Base-by-base conservation (phyloP, 1,284 basidiomycete species). In the Ceratobasidium sp. region DNA sequence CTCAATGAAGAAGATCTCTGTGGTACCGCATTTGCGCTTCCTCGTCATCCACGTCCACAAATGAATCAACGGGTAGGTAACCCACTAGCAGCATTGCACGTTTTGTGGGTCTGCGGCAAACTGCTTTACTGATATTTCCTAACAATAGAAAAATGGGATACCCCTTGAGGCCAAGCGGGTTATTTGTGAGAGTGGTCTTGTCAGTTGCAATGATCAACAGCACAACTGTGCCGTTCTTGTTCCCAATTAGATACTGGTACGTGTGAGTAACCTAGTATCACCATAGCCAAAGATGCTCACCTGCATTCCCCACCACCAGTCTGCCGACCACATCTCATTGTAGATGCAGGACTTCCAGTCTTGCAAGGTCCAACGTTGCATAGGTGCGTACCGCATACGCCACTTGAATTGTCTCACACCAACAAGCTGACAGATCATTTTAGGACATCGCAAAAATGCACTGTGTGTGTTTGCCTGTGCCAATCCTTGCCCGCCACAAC, bases 251-350 rank as follows among this genome's bases (percentile, higher is more conserved):
- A n/a, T 35, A 68, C 65, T 67, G 31, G 4, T 23, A 23, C 3
- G 15, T 7, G 54, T 60, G 6, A 42, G 68, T 42, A 28, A 4
- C 20, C 37, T 10, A 17, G 1, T 31, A 5, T n/a, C 0, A n/a
- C 4, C 23, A n/a, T 2, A 1, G n/a, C 11, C 13, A 45, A n/a
- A n/a, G n/a, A 26, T n/a, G 2, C 54, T 71, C 31, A 58, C 68
- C 54, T 71, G 68, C 39, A 60, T 60, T 7, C 35, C n/a, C 68
- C 68, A 71, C 68, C 68, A 71, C 68, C 68, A 71, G 35, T 71
- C 39, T 7, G 37, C 68, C 31, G 17, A 58, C 68, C 68, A 71
- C 68, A 60, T 71, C 26, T 71, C 53, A 33, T 47, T 54, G 23
- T 58, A 58, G 1, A 58, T 10, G 7, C 68, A 54, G 26, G 4